Base-by-base conservation (phyloP, 805 yeast genomes). In the Metschnikowia similis region DNA sequence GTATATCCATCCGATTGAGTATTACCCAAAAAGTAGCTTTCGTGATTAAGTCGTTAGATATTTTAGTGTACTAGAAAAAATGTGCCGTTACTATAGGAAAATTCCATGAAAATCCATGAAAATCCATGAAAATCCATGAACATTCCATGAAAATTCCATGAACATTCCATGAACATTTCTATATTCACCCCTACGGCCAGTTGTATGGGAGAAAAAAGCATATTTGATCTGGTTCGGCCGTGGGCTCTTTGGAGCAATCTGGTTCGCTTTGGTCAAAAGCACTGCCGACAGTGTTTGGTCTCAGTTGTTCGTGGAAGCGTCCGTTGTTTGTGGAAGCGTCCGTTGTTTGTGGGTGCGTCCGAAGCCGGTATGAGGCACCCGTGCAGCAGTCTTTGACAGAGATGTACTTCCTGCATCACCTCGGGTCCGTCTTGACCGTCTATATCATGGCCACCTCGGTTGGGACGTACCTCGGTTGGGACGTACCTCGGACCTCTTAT, bases 381-480 rank as follows among this genome's bases (percentile, higher is more conserved):
- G 87, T 81, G 52, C 90, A 76, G 70, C 77, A 80, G 58, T 84
- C 82, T 41, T 75, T 77, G 58, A 79, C 89, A 2, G 96, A 89
- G 62, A 77, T 87, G 62, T 88, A 81, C 62, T 88, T 76, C 66
- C 85, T 82, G 55, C 96, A 88, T 64, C 90, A 87, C 61, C 71
- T 87, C 26, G 89, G 91, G 46, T 72, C 83, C 29, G 82, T 81
- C 10, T 75, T 89, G 65, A 87, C 94, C 0, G 72, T 83, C 13
- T 89, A 87, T 66, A 87, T 86, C 54, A 61, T 87, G 67, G 83
- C 88, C 27, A 83, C 89, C 4, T 82, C 90, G 32, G 78, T 83
- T 11, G 92, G 94, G 48, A 84, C 91, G 1, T 87, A 83, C 62
- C 67, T 87, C 52, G 92, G 94, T 2, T n/a, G n/a, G n/a, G n/a